Percentiles rank a stretch among this genome's conserved stretches.
These are phyloP conservation scores for Calocera viscosa DNA, from an alignment of 768 basidiomycete species.

Conservation along the genomic window DNA sequence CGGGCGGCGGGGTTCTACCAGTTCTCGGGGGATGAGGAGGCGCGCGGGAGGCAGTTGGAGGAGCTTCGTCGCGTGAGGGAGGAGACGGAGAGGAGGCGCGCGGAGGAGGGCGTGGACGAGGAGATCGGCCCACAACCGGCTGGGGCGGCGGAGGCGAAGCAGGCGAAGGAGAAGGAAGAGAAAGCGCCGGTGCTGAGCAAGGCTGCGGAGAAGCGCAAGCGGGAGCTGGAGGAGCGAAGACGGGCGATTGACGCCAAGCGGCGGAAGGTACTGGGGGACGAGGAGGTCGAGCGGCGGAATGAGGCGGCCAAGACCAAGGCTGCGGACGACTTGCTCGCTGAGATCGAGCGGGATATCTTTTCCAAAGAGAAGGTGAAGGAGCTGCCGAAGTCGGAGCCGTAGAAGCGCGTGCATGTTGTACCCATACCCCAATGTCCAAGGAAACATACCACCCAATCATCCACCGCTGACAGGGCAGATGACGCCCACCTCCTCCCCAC, in stretches of 20 bases:
- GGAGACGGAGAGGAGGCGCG: conserved; percentile 55
- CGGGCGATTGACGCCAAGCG: conserved; percentile 55
- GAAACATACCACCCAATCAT: conserved; percentile 23
- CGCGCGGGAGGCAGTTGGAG: conserved; percentile 67
- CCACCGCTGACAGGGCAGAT: conserved; percentile 78
- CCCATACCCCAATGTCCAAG: neutral
- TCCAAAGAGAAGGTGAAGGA: neutral
- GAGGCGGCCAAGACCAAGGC: conserved; percentile 23
- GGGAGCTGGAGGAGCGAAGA: conserved; percentile 68
- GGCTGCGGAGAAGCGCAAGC: conserved; percentile 62
- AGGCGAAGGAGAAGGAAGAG: neutral
- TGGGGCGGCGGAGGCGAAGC: neutral
- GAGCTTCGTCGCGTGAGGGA: conserved; percentile 52
- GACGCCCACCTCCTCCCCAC: conserved; percentile 66
- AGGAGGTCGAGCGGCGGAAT: conserved; percentile 22
- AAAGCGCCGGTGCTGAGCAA: conserved; percentile 27
- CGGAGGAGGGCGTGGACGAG: conserved; percentile 43
- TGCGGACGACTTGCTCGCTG: conserved; percentile 55
- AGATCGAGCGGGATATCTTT: conserved; percentile 48
- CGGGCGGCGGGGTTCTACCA: conserved; percentile 88
- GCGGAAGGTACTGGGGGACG: conserved; percentile 35
- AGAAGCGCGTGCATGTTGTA: neutral
- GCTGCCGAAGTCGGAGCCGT: neutral
- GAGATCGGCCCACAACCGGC: neutral
- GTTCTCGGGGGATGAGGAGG: conserved; percentile 77